Evolutionary conservation across 1,284 basidiomycete species (phyloP), one percentile per base, ranked within the genome.

Genomic region (Malassezia equina): DNA sequence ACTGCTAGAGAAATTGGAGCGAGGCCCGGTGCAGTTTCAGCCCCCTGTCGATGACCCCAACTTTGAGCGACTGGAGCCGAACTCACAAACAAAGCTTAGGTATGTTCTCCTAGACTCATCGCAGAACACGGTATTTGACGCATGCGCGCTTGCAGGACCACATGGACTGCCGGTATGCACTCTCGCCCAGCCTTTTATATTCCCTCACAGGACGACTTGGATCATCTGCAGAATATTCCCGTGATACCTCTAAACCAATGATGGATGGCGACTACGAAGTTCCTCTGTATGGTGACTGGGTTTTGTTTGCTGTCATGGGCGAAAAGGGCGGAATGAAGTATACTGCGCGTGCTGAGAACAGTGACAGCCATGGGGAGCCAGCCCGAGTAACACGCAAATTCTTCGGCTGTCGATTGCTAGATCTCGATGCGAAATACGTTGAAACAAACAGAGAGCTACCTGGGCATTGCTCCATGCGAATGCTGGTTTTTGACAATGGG

Each of bases 221-320:
- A 7, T 45, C 47, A 4, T 31, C 27, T 7, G 36, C 33, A 7
- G 47, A 55, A n/a, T 50, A 51, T 36, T 59, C 52, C 1, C 36
- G 58, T 9, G 21, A 12, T 15, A 13, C 8, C 6, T 19, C 17
- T 23, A 17, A 33, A 6, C 12, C 49, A 9, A 11, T 33, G 23
- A 54, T 51, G 55, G 57, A 63, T 42, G 65, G 65, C 24, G 84
- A 84, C 13, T 91, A 90, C 75, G 88, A 94, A 47, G 81, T 98
- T 0, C 91, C 91, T 2, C 83, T 96, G 4, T 81, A 83, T 5
- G 86, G 87, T 1, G 93, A 96, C 75, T 96, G 86, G 85, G 81
- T 91, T 42, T 86, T 86, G 7, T 86, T 93, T 49, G 88, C 86
- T 1, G 88, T 90, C 7, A 82, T 93, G 21, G 88, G 87, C 4